These are phyloP conservation scores for Colletotrichum gloeosporioides DNA, from an alignment of 2,329 filamentous ascomycete genomes.

Conservation along the genomic window DNA sequence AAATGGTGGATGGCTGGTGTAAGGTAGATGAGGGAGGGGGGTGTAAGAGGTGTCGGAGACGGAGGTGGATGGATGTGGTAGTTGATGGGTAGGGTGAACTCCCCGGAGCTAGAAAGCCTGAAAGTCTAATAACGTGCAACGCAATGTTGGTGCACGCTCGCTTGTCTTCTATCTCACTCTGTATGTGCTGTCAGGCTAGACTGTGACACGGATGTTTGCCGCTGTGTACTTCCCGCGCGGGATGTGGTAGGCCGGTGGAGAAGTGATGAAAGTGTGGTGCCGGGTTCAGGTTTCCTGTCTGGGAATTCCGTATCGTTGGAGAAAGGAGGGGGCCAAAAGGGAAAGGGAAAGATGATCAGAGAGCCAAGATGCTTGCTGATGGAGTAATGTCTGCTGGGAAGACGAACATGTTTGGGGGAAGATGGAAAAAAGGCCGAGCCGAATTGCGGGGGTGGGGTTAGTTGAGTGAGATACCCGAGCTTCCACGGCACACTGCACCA, in stretches of 20 bases:
- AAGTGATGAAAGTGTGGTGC: not conserved
- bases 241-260: not conserved
- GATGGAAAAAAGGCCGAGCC: constrained; percentile 9
- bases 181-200: not conserved
- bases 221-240: not conserved
- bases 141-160: not conserved
- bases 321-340: not conserved
- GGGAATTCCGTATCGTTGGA: not conserved
- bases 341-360: not conserved
- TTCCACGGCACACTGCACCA: not conserved
- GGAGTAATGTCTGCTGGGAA: not conserved
- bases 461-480: not conserved
- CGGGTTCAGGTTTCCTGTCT: not conserved
- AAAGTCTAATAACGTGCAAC: not conserved
- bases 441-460: constrained; percentile 20
- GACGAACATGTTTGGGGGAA: not conserved
- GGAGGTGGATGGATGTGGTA: not conserved
- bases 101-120: not conserved
- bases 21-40: not conserved
- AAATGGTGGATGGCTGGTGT: not conserved
- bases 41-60: not conserved
- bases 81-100: not conserved
- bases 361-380: not conserved
- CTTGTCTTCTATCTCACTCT: not conserved
- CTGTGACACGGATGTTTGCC: not conserved